Percentiles rank a stretch among this genome's conserved stretches.
These are phyloP conservation scores for Ascochyta pisi DNA, from an alignment of 2,329 filamentous ascomycete species.

Conservation along the genomic window DNA sequence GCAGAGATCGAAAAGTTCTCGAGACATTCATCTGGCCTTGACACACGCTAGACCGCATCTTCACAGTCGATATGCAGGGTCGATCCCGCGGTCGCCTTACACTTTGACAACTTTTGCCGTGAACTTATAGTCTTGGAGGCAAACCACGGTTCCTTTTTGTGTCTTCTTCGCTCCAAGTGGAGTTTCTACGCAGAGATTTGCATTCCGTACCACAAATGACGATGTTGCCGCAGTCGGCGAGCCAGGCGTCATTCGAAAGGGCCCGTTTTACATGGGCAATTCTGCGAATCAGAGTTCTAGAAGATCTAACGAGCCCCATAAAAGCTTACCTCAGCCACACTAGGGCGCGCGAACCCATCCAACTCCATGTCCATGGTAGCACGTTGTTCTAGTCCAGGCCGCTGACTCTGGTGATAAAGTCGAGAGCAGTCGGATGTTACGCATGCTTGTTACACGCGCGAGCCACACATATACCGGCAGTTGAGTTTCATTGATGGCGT, in stretches of 20 bases:
- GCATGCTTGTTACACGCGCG: neutral
- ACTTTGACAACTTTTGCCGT: neutral
- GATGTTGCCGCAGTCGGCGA: constrained; percentile 10
- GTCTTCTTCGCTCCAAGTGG: constrained; percentile 4
- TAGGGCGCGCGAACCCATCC: neutral
- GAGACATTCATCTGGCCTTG: constrained; percentile 10
- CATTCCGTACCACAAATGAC: constrained; percentile 10
- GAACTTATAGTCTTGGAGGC: neutral
- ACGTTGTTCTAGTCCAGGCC: neutral
- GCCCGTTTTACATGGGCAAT: neutral
- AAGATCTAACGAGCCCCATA: neutral
- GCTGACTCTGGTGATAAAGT: neutral
- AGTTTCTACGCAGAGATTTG: constrained; percentile 3
- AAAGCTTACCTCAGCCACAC: neutral
- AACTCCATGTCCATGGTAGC: neutral
- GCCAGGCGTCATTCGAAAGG: constrained; percentile 3
- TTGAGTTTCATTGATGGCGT: neutral
- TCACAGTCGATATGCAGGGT: constrained; percentile 17
- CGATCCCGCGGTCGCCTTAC: constrained; percentile 11
- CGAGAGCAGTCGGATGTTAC: constrained; percentile 1
- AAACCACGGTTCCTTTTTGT: neutral
- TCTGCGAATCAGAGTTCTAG: constrained; percentile 3
- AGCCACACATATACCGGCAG: neutral
- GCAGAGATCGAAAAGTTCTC: constrained; percentile 12
- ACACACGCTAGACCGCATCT: constrained; percentile 16